Percentiles rank a stretch among this genome's conserved stretches.
phyloP scores from a whole-genome alignment of 805 yeast genomes.

The Tanozyma kutaoensis region DNA sequence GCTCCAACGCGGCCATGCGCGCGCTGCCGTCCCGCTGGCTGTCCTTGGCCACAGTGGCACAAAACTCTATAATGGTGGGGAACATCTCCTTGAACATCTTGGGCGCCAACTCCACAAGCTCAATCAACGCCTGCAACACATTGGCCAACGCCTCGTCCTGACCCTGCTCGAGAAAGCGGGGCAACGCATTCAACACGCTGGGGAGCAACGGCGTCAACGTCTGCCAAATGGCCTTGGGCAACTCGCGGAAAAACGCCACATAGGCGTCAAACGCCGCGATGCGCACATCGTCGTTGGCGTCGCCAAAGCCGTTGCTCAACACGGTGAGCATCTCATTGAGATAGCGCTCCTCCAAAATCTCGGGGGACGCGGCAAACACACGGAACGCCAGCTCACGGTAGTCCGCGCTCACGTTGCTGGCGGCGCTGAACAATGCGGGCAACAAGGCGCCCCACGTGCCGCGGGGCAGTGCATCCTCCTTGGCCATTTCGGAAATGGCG shows the following conservation, averaged over 20 bases:
- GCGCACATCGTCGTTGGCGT: conserved; percentile 68
- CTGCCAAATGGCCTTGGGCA: conserved; percentile 74
- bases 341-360: conserved; percentile 49
- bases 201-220: conserved; percentile 71
- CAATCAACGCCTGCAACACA: conserved; percentile 82
- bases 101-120: conserved; percentile 86
- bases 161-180: conserved; percentile 67
- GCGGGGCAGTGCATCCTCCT: conserved; percentile 38
- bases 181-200: conserved; percentile 71
- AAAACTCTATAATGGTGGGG: conserved; percentile 73
- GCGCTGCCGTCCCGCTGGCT: conserved; percentile 67
- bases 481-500: conserved; percentile 86
- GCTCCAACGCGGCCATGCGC: conserved; percentile 78
- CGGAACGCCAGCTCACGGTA: conserved; percentile 87
- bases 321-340: conserved; percentile 47
- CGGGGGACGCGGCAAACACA: conserved; percentile 76
- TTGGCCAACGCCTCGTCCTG: conserved; percentile 73
- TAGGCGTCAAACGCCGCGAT: conserved; percentile 89
- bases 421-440: conserved; percentile 61
- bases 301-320: conserved; percentile 73
- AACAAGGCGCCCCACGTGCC: conserved; percentile 68
- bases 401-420: conserved; percentile 39
- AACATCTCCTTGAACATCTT: conserved; percentile 89
- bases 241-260: conserved; percentile 72
- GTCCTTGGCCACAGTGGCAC: conserved; percentile 73